Conservation (phyloP, 768 basidiomycete species). For the Termitomyces sp. region DNA sequence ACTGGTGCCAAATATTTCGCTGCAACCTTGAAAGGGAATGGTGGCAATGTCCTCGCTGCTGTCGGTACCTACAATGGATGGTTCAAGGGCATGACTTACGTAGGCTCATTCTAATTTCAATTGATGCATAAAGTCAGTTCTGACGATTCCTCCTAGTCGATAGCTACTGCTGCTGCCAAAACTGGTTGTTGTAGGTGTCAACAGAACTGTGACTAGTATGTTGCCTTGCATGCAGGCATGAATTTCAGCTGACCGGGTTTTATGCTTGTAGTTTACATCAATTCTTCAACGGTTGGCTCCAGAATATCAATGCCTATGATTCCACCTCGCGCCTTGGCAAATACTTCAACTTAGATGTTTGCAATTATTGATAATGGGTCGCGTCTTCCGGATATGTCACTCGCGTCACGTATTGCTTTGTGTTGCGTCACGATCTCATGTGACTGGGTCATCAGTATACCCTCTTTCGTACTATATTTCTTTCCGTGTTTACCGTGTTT, state of each 20-base stretch:
- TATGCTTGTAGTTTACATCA: slow-evolving; percentile 48
- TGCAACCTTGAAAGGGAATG: slow-evolving; percentile 37
- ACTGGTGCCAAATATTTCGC: slow-evolving; percentile 61
- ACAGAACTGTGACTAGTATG: slow-evolving; percentile 85
- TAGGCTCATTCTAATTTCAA: slow-evolving; percentile 18
- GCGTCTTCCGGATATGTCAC: slow-evolving; percentile 2
- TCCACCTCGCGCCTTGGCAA: slow-evolving; percentile 42
- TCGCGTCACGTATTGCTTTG: slow-evolving; percentile 5
- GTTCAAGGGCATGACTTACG: slow-evolving; percentile 51
- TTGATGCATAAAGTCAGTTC: not conserved
- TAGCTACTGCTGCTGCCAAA: slow-evolving; percentile 53
- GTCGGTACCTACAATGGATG: slow-evolving; percentile 81
- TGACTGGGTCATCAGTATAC: not conserved
- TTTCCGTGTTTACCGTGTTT: not conserved
- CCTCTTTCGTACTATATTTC: not conserved
- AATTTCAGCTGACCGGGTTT: not conserved
- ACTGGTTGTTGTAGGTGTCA: slow-evolving; percentile 62
- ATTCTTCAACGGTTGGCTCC: slow-evolving; percentile 68
- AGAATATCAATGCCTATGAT: slow-evolving; percentile 49
- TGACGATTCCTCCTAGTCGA: slow-evolving; percentile 23
- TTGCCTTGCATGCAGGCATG: slow-evolving; percentile 7
- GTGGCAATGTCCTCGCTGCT: slow-evolving; percentile 48
- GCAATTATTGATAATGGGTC: slow-evolving; percentile 15
- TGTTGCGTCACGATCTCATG: slow-evolving; percentile 2
- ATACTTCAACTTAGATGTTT: slow-evolving; percentile 60